Evolutionary conservation across 805 yeast species (phyloP), one percentile per base, ranked within the genome.

Genomic region (Blastobotrys chiropterorum): DNA sequence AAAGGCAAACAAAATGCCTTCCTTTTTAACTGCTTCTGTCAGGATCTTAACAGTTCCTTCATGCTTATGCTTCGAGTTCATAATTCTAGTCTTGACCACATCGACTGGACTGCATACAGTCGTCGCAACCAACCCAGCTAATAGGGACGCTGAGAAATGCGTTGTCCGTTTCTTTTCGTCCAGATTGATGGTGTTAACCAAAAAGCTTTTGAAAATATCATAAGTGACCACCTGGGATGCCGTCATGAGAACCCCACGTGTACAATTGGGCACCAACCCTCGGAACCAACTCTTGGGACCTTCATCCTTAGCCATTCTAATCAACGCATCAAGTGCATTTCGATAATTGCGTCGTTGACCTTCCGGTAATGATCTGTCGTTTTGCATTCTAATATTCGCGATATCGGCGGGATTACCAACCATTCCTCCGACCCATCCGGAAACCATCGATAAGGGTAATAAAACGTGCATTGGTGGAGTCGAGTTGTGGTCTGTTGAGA

Each of bases 41-140:
- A 87, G 66, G 44, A 85, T 80, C 1, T 65, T 54, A 2, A 78
- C 45, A 2, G 88, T 83, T 55, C 78, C 69, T 54, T 74, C 56
- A 51, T 58, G 40, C 46, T 60, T 54, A 8, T 61, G 59, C 13
- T 59, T 59, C 30, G 74, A 78, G 68, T 86, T 84, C 96, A 88
- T 88, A 53, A 88, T 85, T 62, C 95, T 74, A 1, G 96, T 89
- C 67, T 89, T 89, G 47, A 88, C 82, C 2, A 88, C 96, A 67
- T 88, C 96, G 7, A 90, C 96, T 1, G 96, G 96, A 1, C 95
- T 86, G 66, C 96, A 89, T 16, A 88, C 85, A 0, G 96, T 89
- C 0, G 96, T 88, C 4, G 96, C 96, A 3, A 88, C 88, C 38
- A 88, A 70, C 15, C 96, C 96, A 0, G 96, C 95, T 56, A 85